Evolutionary conservation across 306 rosid species (phyloP).

Genomic region (Albizia julibrissin): DNA sequence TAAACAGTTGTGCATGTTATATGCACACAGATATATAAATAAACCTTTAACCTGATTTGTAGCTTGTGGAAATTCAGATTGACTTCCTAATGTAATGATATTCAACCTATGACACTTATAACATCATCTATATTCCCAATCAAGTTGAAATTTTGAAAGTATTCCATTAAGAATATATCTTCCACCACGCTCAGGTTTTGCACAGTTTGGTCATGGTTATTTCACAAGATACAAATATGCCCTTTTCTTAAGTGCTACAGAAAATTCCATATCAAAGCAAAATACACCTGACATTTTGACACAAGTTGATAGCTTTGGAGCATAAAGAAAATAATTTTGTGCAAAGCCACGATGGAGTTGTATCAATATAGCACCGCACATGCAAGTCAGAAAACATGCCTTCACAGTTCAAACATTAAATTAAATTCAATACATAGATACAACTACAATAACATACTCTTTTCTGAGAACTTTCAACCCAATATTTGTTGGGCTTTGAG

Average conservation of each 20-base stretch:
- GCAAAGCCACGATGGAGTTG: background rate
- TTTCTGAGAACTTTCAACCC: constrained; percentile 93
- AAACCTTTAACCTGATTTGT: constrained; percentile 8
- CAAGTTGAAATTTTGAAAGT: background rate
- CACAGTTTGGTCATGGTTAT: constrained; percentile 3
- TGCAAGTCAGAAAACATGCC: constrained; percentile 11
- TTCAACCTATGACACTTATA: constrained; percentile 22
- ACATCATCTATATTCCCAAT: background rate
- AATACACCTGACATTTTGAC: constrained; percentile 12
- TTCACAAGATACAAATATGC: background rate
- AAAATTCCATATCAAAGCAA: constrained; percentile 9
- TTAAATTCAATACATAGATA: background rate
- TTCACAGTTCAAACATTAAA: constrained; percentile 3
- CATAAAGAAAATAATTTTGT: constrained; percentile 3
- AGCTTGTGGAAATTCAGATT: background rate
- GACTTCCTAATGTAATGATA: background rate
- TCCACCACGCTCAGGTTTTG: constrained; percentile 23
- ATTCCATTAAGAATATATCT: constrained; percentile 17
- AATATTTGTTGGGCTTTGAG: constrained; percentile 81
- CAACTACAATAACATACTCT: constrained; percentile 59
- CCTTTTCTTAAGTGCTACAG: constrained; percentile 6
- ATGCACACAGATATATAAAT: background rate
- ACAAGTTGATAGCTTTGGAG: constrained; percentile 10
- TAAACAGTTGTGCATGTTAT: background rate
- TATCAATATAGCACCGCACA: constrained; percentile 13